Conservation (phyloP, 768 basidiomycete species). For the Psilocybe sp. region DNA sequence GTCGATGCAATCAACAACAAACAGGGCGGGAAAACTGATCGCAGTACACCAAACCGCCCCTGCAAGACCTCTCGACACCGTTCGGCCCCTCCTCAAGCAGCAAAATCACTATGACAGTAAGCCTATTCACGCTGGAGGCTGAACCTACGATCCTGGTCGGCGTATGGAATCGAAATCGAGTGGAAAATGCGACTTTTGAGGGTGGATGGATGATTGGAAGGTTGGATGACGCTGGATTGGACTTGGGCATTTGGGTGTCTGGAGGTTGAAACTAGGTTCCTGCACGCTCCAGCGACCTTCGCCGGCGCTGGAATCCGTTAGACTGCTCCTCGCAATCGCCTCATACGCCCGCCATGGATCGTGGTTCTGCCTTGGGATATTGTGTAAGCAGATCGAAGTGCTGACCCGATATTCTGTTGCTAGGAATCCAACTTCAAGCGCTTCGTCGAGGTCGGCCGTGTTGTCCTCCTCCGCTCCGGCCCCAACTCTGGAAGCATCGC, state of each 20-base stretch:
- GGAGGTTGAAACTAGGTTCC: background rate
- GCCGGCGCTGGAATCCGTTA: background rate
- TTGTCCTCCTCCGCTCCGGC: conserved; percentile 92
- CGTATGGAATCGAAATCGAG: conserved; percentile 3
- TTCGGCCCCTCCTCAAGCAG: conserved; percentile 25
- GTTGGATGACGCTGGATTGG: conserved; percentile 14
- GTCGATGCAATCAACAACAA: conserved; percentile 2
- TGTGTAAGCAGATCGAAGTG: conserved; percentile 7
- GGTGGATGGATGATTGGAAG: conserved; percentile 20
- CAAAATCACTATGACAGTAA: conserved; percentile 31
- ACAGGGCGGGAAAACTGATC: conserved; percentile 3
- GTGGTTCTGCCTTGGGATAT: background rate
- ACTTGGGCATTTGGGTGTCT: background rate
- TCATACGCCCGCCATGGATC: conserved; percentile 2
- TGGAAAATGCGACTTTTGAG: conserved; percentile 6
- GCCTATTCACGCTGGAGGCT: conserved; percentile 12
- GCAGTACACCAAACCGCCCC: conserved; percentile 10
- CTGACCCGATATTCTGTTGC: conserved; percentile 7
- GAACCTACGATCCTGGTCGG: conserved; percentile 13
- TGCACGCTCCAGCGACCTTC: conserved; percentile 1
- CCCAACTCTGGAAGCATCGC: conserved; percentile 87
- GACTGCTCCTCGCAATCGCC: background rate
- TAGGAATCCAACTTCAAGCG: conserved; percentile 91
- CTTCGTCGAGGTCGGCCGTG: conserved; percentile 98
- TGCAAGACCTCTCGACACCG: conserved; percentile 23